Percentiles rank a stretch among this genome's conserved stretches.
Conservation (phyloP, 345 rosid genomes). For the Turnera subulata region DNA sequence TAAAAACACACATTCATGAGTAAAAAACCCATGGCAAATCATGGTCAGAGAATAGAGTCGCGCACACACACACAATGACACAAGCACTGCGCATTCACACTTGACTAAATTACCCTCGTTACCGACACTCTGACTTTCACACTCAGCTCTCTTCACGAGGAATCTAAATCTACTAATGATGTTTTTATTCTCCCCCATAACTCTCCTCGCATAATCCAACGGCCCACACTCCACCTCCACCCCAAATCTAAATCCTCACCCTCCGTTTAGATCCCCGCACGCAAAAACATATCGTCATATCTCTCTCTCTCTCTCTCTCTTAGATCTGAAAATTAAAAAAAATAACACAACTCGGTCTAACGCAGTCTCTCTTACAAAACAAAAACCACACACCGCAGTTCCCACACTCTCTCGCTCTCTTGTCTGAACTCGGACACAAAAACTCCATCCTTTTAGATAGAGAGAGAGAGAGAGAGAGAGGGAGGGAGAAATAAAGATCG, state of each 20-base stretch:
- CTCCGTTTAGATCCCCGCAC: conserved; percentile 39
- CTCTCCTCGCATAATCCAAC: conserved; percentile 46
- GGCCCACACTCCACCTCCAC: conserved; percentile 11
- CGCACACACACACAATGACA: background rate
- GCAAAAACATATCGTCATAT: conserved; percentile 3
- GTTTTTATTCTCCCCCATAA: conserved; percentile 6
- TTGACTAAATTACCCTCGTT: conserved; percentile 14
- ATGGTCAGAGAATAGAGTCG: conserved; percentile 1
- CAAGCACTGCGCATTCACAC: too few species aligned
- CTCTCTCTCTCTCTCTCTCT: conserved; percentile 20
- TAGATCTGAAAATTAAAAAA: too few species aligned
- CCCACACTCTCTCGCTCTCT: background rate
- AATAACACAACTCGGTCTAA: too few species aligned
- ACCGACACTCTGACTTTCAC: conserved; percentile 43
- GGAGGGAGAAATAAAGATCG: too few species aligned
- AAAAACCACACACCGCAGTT: too few species aligned
- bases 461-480: background rate
- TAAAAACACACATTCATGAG: too few species aligned
- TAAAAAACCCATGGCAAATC: too few species aligned
- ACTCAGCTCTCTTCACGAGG: conserved; percentile 17
- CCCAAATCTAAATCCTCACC: conserved; percentile 57
- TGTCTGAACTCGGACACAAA: background rate
- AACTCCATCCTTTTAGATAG: background rate
- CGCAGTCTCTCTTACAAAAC: too few species aligned
- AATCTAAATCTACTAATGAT: conserved; percentile 18